Percentiles rank a stretch among this genome's conserved stretches.
These are phyloP conservation scores for Nakazawaea peltata DNA, from an alignment of 805 yeast species.

Conservation along the genomic window DNA sequence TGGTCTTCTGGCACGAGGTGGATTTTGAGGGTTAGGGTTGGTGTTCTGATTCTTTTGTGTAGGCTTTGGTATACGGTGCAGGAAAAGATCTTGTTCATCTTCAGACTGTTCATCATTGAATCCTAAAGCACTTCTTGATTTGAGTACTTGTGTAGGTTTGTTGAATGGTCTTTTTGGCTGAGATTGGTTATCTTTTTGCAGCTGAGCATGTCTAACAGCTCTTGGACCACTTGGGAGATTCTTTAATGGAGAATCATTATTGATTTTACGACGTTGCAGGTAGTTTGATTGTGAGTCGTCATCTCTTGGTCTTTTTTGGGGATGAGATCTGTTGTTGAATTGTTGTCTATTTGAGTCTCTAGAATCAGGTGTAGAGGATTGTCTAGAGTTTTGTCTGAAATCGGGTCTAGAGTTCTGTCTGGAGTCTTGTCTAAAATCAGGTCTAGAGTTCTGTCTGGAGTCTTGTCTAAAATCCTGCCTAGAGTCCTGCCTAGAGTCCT, in stretches of 20 bases:
- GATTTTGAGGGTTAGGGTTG: background rate
- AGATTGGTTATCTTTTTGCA: background rate
- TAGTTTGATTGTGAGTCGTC: slow-evolving; percentile 3
- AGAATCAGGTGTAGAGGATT: no score
- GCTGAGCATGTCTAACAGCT: background rate
- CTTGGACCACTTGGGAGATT: slow-evolving; percentile 10
- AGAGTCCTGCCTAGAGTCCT: no score
- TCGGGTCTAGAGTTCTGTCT: no score
- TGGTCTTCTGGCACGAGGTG: background rate
- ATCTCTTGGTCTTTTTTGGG: slow-evolving; percentile 7
- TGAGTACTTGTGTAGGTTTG: slow-evolving; percentile 7
- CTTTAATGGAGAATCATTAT: background rate
- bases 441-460: no score
- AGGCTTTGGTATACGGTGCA: background rate
- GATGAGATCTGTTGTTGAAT: no score
- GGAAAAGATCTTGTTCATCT: slow-evolving; percentile 2
- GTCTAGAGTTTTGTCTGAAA: no score
- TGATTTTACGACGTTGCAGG: background rate
- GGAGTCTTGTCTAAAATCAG: no score
- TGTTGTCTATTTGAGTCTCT: no score
- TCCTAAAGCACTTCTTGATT: slow-evolving; percentile 7
- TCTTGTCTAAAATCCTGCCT: no score
- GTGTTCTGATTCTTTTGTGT: background rate
- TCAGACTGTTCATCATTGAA: slow-evolving; percentile 9
- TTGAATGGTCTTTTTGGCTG: slow-evolving; percentile 4